Base-by-base conservation (phyloP, 2,329 filamentous ascomycete genomes). In the Thermomyces lanuginosus region DNA sequence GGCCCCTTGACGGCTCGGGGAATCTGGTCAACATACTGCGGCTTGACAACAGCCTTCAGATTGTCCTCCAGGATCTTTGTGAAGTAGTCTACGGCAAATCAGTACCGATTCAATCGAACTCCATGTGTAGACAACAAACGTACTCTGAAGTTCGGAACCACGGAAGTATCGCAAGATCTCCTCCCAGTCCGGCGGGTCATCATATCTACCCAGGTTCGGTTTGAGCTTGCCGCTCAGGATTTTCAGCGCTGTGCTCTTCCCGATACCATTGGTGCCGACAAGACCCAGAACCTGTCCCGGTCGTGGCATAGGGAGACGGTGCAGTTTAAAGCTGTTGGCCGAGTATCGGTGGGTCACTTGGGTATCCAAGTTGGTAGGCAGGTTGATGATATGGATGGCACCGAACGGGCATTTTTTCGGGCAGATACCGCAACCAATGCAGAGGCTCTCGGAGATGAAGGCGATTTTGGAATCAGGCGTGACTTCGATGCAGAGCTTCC, bases 331-430 rank as follows among this genome's bases (percentile, higher is more conserved):
- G 63, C 84, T 93, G 69, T 98, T 98, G 55, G 89, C 86, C 29
- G 86, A 92, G 66, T 98, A 98, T 52, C 89, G 79, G 58, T 98
- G 91, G 42, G 89, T 95, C 49, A 98, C 83, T 56, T 95, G 80
- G 40, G 78, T 91, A 59, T 98, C 89, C 57, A 98, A 77, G 61
- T 98, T 98, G 55, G 89, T 98, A 43, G 91, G 89, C 66, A 98
- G 64, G 65, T 98, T 98, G 82, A 98, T 98, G 58, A 98, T 98
- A 56, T 86, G 91, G 61, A 98, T 98, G 40, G 89, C 89, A 50
- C 84, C 78, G 59, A 98, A 98, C 9, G 89, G 89, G 57, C 89
- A 98, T 59, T 95, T 95, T 66, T 98, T 98, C 22, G 86, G 83
- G 58, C 91, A 98, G 63, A 98, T 98, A 75, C 89, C 91, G 52